Percentiles rank a stretch among this genome's conserved stretches.
Conservation (phyloP, 1,284 basidiomycete genomes). For the Cystobasidium slooffiae region DNA sequence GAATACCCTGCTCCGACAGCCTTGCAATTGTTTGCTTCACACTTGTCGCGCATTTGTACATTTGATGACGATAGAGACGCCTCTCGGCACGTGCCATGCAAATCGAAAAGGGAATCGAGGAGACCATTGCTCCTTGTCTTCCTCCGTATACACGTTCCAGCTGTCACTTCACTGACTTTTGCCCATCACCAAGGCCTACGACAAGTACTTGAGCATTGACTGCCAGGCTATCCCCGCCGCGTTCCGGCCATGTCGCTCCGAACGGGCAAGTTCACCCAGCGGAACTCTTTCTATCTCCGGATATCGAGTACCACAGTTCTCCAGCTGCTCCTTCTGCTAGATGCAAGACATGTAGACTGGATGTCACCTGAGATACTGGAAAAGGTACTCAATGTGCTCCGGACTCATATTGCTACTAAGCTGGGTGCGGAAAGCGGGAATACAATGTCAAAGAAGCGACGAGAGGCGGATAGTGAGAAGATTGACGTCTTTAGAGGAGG, state of each 20-base stretch:
- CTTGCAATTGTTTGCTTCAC: no score
- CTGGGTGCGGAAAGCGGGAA: constrained; percentile 52
- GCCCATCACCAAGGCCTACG: no score
- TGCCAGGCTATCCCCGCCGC: no score
- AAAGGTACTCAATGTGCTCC: constrained; percentile 53
- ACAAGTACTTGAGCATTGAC: no score
- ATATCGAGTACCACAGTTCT: constrained; percentile 56
- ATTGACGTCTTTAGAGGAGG: constrained; percentile 56
- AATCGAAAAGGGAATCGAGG: no score
- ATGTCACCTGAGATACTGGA: constrained; percentile 54
- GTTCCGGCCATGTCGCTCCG: constrained; percentile 12
- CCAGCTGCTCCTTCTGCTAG: constrained; percentile 57
- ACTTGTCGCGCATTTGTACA: no score
- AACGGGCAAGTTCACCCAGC: constrained; percentile 35
- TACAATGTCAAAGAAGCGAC: constrained; percentile 19
- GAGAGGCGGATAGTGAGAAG: constrained; percentile 50
- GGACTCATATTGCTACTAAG: constrained; percentile 55
- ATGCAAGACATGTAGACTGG: constrained; percentile 57
- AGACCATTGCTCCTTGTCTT: no score
- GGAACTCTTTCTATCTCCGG: constrained; percentile 55
- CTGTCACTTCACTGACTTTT: no score
- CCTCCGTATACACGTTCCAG: no score
- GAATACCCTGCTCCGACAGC: no score
- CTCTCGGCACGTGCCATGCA: no score
- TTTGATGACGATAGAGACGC: no score